A percentile compares a stretch with the other conserved stretches of the same genome.
These are phyloP conservation scores for Malus orientalis DNA, from an alignment of 306 rosid genomes.

Conservation along the genomic window DNA sequence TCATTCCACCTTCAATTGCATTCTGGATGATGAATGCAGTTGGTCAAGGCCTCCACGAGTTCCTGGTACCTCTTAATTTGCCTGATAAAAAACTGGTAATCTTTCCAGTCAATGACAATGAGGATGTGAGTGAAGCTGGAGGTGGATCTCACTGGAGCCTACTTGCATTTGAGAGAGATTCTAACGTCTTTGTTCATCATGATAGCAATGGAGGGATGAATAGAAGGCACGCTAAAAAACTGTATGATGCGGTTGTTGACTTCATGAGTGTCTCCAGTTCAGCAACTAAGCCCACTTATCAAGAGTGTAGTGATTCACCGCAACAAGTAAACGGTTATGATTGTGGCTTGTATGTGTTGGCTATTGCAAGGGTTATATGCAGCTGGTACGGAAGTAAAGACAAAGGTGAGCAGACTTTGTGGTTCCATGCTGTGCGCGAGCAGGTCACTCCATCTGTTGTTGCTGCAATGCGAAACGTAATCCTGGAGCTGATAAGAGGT, in stretches of 20 bases:
- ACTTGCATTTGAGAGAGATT: constrained; percentile 53
- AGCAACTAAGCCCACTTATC: constrained; percentile 26
- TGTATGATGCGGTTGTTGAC: constrained; percentile 45
- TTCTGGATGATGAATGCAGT: constrained; percentile 71
- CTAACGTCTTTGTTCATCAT: constrained; percentile 62
- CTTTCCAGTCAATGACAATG: constrained; percentile 74
- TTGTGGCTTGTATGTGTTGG: constrained; percentile 76
- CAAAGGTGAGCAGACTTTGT: constrained; percentile 26
- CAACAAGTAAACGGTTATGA: constrained; percentile 68
- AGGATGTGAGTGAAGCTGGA: constrained; percentile 54
- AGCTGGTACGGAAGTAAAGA: constrained; percentile 38
- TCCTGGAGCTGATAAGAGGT: constrained; percentile 47
- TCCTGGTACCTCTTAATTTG: constrained; percentile 69
- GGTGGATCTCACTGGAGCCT: constrained; percentile 96
- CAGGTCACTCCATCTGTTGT: constrained; percentile 51
- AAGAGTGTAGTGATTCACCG: constrained; percentile 54
- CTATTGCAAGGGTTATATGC: constrained; percentile 60
- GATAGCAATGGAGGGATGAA: constrained; percentile 53
- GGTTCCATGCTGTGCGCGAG: constrained; percentile 57
- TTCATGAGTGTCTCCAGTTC: constrained; percentile 30
- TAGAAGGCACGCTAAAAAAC: constrained; percentile 39
- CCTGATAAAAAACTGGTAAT: constrained; percentile 45
- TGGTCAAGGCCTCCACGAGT: constrained; percentile 38
- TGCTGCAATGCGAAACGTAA: constrained; percentile 51
- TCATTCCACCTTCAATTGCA: constrained; percentile 78